These are phyloP conservation scores for Endocladia muricata DNA, from an alignment of 31 red algal genomes.

Conservation along the genomic window DNA sequence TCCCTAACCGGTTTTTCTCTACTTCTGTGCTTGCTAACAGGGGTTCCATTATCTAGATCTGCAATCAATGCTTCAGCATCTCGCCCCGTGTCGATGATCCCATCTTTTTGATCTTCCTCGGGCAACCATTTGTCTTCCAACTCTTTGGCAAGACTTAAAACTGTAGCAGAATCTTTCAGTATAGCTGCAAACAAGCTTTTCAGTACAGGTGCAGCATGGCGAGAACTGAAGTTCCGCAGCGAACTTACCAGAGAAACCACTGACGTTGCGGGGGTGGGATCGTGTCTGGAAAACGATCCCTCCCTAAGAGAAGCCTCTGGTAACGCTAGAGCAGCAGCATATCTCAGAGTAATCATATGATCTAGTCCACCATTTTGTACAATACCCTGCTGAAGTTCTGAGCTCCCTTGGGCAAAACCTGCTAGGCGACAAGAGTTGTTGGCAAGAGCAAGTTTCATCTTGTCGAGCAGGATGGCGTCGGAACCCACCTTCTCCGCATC, in stretches of 20 bases:
- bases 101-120: conserved; percentile 25
- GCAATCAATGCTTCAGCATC: neutral
- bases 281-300: conserved; percentile 36
- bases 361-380: conserved; percentile 32
- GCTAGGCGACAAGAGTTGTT: conserved; percentile 58
- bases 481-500: conserved; percentile 21
- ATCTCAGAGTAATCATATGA: conserved; percentile 48
- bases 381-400: conserved; percentile 51
- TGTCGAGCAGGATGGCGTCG: conserved; percentile 62
- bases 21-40: neutral
- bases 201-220: conserved; percentile 34
- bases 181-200: conserved; percentile 41
- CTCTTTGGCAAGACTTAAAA: conserved; percentile 16
- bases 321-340: conserved; percentile 57
- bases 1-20: too few species aligned
- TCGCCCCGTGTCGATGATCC: neutral
- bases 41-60: neutral
- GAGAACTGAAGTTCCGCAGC: conserved; percentile 41
- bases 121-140: conserved; percentile 49
- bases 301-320: conserved; percentile 37
- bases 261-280: conserved; percentile 40
- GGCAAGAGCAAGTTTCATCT: conserved; percentile 72
- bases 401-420: conserved; percentile 46
- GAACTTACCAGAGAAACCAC: conserved; percentile 29
- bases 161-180: conserved; percentile 32